These are phyloP conservation scores for Fusarium begoniae DNA, from an alignment of 2,329 filamentous ascomycete species.

Conservation along the genomic window DNA sequence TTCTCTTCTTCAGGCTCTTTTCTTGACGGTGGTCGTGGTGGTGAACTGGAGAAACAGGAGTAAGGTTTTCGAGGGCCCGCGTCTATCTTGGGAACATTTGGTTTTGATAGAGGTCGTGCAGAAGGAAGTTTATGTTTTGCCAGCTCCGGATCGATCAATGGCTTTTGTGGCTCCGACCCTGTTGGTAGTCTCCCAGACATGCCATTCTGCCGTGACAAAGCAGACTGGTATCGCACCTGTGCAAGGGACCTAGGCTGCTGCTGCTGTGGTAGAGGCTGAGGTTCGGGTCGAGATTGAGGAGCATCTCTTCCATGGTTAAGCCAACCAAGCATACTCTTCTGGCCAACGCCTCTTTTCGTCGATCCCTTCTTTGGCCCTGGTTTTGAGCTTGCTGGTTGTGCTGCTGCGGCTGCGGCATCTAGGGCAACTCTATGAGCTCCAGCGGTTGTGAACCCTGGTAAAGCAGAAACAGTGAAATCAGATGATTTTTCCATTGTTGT, in stretches of 20 bases:
- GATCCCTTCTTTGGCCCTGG: conserved; percentile 39
- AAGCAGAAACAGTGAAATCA: conserved; percentile 66
- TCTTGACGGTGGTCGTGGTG: conserved; percentile 47
- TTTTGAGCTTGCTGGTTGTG: conserved; percentile 30
- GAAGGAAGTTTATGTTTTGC: conserved; percentile 54
- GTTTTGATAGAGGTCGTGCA: conserved; percentile 48
- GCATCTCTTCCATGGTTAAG: conserved; percentile 43
- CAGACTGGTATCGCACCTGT: conserved; percentile 41
- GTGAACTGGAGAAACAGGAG: conserved; percentile 67
- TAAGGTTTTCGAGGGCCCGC: conserved; percentile 56
- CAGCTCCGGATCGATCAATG: conserved; percentile 45
- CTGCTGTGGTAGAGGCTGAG: conserved; percentile 22
- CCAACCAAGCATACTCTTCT: conserved; percentile 55
- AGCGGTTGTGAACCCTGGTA: conserved; percentile 71
- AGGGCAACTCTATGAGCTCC: conserved; percentile 61
- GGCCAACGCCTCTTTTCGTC: conserved; percentile 49
- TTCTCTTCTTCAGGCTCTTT: conserved; percentile 36
- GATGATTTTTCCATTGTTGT: conserved; percentile 71
- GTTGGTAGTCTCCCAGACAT: neutral
- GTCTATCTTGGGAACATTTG: conserved; percentile 41
- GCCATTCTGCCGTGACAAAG: conserved; percentile 35
- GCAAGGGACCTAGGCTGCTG: conserved; percentile 30
- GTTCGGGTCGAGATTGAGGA: conserved; percentile 8
- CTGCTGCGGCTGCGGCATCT: conserved; percentile 25
- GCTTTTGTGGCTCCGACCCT: conserved; percentile 9